A percentile compares a stretch with the other conserved stretches of the same genome.
phyloP scores from a whole-genome alignment of 2,329 filamentous ascomycete genomes.

The Penicillium vulpinum region DNA sequence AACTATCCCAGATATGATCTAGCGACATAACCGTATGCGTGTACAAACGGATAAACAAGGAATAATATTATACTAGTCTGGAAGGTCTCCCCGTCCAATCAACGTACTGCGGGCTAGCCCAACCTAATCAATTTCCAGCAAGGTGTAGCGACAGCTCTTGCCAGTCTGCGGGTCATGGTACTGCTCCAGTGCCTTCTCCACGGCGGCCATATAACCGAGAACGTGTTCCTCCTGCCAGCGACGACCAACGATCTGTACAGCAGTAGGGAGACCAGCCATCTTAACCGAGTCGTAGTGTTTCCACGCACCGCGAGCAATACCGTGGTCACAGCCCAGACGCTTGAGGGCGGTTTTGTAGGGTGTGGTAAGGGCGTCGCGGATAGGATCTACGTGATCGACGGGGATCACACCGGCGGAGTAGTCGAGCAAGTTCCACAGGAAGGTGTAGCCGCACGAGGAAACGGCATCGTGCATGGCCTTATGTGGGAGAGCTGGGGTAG shows the following conservation, averaged over 20 bases:
- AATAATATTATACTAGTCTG: neutral
- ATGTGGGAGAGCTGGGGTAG: constrained; percentile 84
- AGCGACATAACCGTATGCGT: neutral
- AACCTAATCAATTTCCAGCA: constrained; percentile 40
- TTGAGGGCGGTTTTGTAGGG: constrained; percentile 42
- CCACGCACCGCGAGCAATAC: constrained; percentile 78
- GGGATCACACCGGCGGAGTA: constrained; percentile 82
- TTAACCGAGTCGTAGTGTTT: constrained; percentile 77
- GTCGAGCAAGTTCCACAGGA: constrained; percentile 90
- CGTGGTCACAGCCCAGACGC: constrained; percentile 61
- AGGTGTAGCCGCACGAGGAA: constrained; percentile 87
- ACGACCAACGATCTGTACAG: constrained; percentile 77
- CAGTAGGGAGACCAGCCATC: constrained; percentile 88
- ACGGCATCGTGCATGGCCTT: constrained; percentile 82
- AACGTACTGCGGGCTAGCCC: neutral
- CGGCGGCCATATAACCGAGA: constrained; percentile 72
- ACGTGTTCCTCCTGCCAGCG: constrained; percentile 87
- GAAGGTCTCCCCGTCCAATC: neutral
- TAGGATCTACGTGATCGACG: constrained; percentile 75
- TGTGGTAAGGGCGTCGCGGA: constrained; percentile 66
- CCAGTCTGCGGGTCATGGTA: constrained; percentile 35
- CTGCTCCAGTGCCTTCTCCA: constrained; percentile 71
- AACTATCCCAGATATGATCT: neutral
- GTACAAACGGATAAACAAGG: neutral
- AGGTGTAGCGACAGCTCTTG: constrained; percentile 35